Conservation (phyloP, 805 yeast species). For the Starmerella gropengiesseri region DNA sequence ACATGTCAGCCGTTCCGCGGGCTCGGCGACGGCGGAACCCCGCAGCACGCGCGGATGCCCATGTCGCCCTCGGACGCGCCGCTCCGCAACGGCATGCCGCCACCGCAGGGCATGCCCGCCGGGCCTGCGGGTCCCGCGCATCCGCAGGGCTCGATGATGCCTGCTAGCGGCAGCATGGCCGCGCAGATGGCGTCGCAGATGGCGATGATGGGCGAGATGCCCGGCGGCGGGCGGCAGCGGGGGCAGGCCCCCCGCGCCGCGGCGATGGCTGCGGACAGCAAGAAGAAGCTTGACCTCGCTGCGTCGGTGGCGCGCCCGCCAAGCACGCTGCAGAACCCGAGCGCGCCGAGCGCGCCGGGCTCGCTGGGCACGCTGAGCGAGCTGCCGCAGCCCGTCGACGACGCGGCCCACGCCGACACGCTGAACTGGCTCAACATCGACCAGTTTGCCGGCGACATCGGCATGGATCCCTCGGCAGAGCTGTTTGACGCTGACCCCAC, state of each 20-base stretch:
- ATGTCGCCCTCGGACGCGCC: conserved; percentile 2
- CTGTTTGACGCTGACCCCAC: conserved; percentile 9
- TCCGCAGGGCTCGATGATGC: too few relatives aligned
- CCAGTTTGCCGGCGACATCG: conserved; percentile 15
- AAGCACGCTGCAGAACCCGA: background rate
- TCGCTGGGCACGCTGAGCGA: conserved; percentile 8
- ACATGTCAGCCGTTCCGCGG: too few relatives aligned
- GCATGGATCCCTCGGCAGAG: conserved; percentile 4
- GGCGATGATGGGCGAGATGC: background rate
- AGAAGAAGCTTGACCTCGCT: background rate
- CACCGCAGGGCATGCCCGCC: background rate
- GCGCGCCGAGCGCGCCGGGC: too few relatives aligned
- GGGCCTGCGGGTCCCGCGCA: too few relatives aligned
- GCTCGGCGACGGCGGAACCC: too few relatives aligned
- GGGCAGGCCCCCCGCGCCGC: background rate
- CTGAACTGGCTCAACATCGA: conserved; percentile 21
- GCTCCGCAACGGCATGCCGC: conserved; percentile 2
- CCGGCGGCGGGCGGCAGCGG: conserved; percentile 4
- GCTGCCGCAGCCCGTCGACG: conserved; percentile 4
- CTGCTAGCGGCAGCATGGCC: background rate
- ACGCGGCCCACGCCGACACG: conserved; percentile 8
- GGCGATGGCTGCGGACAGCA: background rate
- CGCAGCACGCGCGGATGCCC: too few relatives aligned
- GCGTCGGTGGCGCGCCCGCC: background rate
- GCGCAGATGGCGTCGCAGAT: background rate